Evolutionary conservation across 2,329 filamentous ascomycete species (phyloP).

Genomic region (Microdochium bolleyi): DNA sequence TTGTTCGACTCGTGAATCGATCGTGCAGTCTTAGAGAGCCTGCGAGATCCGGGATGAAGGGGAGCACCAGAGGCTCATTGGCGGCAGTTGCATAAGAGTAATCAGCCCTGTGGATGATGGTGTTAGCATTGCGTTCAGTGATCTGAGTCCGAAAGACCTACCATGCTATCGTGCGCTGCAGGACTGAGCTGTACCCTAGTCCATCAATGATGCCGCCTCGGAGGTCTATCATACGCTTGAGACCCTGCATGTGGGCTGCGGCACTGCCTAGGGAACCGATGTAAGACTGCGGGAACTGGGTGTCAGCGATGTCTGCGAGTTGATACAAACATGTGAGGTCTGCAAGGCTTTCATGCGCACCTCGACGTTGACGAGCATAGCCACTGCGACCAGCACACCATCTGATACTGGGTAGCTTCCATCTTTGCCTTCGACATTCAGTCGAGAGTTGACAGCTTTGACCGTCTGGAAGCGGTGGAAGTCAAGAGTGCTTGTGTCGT

Average conservation of each 20-base stretch:
- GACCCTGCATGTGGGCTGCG: constrained; percentile 20
- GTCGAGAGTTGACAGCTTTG: constrained; percentile 20
- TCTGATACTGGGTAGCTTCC: constrained; percentile 19
- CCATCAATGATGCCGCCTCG: constrained; percentile 20
- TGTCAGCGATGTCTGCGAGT: not conserved
- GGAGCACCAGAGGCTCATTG: constrained; percentile 17
- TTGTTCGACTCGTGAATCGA: constrained; percentile 16
- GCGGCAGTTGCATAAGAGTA: constrained; percentile 22
- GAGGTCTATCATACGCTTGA: constrained; percentile 21
- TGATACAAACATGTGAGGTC: not conserved
- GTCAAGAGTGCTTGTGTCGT: constrained; percentile 22
- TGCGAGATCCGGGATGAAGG: constrained; percentile 18
- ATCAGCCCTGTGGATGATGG: constrained; percentile 16
- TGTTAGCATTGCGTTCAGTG: constrained; percentile 5
- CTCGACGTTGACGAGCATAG: constrained; percentile 23
- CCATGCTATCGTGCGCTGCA: constrained; percentile 22
- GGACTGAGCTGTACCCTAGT: constrained; percentile 18
- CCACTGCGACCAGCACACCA: constrained; percentile 20
- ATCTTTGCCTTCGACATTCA: constrained; percentile 20
- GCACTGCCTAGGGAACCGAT: constrained; percentile 19
- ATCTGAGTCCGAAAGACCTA: constrained; percentile 5
- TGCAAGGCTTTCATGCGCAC: constrained; percentile 6
- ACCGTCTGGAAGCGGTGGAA: constrained; percentile 23
- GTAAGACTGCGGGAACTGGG: constrained; percentile 10
- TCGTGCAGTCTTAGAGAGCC: constrained; percentile 17